Evolutionary conservation across 2,329 filamentous ascomycete genomes (phyloP).

Genomic region (Phaeosphaeriaceae sp.): DNA sequence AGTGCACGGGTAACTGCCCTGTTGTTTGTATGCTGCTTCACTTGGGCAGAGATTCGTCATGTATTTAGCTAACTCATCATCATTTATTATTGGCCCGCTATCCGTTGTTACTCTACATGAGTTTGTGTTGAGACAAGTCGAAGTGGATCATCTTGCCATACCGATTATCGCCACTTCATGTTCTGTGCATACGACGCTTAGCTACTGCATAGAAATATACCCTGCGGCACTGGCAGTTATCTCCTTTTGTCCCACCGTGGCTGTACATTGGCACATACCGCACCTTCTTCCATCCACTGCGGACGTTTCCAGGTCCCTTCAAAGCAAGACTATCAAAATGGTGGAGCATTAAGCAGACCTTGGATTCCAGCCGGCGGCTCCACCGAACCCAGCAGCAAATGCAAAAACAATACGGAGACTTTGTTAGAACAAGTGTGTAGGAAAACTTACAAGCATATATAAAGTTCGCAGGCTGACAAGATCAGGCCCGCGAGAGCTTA

Average conservation of each 20-base stretch:
- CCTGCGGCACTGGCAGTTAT: constrained; percentile 12
- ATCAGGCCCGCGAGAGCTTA: constrained; percentile 30
- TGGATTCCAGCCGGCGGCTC: constrained; percentile 20
- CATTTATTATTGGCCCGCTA: not conserved
- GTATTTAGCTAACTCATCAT: no score
- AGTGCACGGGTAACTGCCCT: no score
- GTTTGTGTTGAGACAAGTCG: constrained; percentile 7
- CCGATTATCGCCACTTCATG: not conserved
- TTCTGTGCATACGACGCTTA: not conserved
- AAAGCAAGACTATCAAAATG: constrained; percentile 30
- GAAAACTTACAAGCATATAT: not conserved
- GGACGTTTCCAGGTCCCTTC: constrained; percentile 27
- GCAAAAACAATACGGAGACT: constrained; percentile 32
- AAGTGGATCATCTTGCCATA: constrained; percentile 11
- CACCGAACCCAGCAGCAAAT: constrained; percentile 24
- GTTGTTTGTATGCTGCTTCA: no score
- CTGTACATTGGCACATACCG: constrained; percentile 31
- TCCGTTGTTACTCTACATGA: constrained; percentile 9
- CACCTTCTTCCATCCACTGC: constrained; percentile 31
- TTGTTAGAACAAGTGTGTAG: constrained; percentile 30
- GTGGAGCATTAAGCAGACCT: constrained; percentile 27
- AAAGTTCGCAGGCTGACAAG: constrained; percentile 5
- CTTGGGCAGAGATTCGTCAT: no score
- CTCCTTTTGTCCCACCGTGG: constrained; percentile 24
- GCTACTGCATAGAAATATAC: not conserved